These are phyloP conservation scores for Bertia moriformis DNA, from an alignment of 2,329 filamentous ascomycete species.

Conservation along the genomic window DNA sequence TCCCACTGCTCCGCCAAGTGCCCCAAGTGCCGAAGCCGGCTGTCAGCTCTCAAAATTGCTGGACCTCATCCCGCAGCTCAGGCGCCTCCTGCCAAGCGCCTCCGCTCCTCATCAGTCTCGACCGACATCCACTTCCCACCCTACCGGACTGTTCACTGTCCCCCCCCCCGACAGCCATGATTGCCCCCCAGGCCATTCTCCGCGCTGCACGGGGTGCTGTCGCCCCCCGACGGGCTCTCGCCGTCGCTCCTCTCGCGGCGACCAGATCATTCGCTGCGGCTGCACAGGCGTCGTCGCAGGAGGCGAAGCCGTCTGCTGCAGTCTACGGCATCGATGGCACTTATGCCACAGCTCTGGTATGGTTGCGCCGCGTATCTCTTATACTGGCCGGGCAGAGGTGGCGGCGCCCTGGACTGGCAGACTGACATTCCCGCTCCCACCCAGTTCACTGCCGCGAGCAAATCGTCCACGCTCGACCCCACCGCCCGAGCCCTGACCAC, in stretches of 20 bases:
- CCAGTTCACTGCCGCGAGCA: constrained; percentile 90
- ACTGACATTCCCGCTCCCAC: constrained; percentile 20
- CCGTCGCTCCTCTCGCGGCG: constrained; percentile 48
- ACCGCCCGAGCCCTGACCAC: constrained; percentile 66
- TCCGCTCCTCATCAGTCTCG: too few species aligned
- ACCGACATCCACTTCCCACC: too few species aligned
- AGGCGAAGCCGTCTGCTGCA: constrained; percentile 71
- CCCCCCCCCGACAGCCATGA: constrained; percentile 8
- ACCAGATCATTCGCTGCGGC: constrained; percentile 55
- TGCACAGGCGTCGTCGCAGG: constrained; percentile 38
- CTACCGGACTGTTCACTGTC: constrained; percentile 9
- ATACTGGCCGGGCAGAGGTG: neutral
- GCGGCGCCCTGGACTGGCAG: constrained; percentile 6
- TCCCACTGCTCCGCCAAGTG: too few species aligned
- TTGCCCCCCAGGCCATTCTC: neutral
- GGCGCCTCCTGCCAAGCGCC: too few species aligned
- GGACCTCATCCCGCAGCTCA: too few species aligned
- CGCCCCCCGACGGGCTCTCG: constrained; percentile 42
- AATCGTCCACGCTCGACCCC: constrained; percentile 71
- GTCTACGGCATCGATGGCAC: constrained; percentile 95
- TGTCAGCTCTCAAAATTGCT: too few species aligned
- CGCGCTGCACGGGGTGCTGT: constrained; percentile 12
- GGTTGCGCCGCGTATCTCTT: constrained; percentile 17
- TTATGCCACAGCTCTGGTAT: constrained; percentile 95
- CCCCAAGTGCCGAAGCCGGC: too few species aligned